Base-by-base conservation (phyloP, 352 stramenopile genomes). In the Globisporangium yorkense region DNA sequence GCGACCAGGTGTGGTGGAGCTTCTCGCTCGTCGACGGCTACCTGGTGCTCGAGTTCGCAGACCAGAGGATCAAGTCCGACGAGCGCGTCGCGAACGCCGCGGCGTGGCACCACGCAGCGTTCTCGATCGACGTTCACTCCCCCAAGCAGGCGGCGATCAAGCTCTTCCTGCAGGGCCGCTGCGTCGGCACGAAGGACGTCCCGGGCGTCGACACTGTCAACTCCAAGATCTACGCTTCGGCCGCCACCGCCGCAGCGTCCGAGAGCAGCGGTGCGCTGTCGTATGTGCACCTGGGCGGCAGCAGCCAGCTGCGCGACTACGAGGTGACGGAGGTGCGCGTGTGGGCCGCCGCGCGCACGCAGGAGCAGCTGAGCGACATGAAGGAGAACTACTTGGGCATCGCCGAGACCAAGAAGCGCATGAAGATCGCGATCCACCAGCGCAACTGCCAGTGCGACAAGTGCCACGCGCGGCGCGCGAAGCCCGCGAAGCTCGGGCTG, bases 351-450 rank as follows among this genome's bases (percentile, higher is more conserved):
- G 75, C 78, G 2, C 77, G 84, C 16, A 89, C 78, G n/a, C 62
- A 64, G 45, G 75, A 91, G 49, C 84, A 94, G 43, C 61, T 94
- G 40, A 74, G 64, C 54, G 84, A 92, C 68, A 92, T 92, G 82
- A 89, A 89, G 49, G 82, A 92, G 48, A 94, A 91, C 65, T 94
- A 92, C 68, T 68, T 94, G 62, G 73, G 77, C n/a, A 75, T 92
- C 49, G 83, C 84, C 20, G 83, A 94, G 55, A 71, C 76, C 41
- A 92, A 92, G 67, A 80, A 78, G 56, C 77, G 80, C 56, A 88
- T 94, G 74, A 92, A 92, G 58, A 88, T 94, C 47, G 67, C 77
- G 24, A 94, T 94, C 62, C 82, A 92, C 66, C 75, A 89, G 59
- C 80, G 84, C 66, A 87, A 92, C 46, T 94, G 84, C 66, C 73